Percentiles rank a stretch among this genome's conserved stretches.
phyloP scores from a whole-genome alignment of 2,329 filamentous ascomycete species.

The Colletotrichum graminicola region DNA sequence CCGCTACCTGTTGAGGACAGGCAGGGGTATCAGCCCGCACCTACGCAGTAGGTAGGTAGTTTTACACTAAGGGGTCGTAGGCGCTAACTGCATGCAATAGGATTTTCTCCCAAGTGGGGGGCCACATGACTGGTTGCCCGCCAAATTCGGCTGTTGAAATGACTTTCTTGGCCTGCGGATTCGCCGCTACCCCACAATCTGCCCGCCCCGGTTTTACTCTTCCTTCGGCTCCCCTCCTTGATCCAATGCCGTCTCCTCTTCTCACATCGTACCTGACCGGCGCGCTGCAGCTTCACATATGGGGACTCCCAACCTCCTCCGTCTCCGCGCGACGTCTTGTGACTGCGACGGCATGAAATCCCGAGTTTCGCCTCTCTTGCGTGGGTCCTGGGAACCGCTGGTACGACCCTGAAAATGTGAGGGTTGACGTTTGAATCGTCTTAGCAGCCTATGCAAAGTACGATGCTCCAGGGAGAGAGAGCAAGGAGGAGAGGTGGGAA shows the following conservation, averaged over 20 bases:
- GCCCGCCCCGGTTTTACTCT: constrained; percentile 22
- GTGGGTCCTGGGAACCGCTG: neutral
- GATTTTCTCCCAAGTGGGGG: constrained; percentile 31
- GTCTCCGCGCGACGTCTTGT: constrained; percentile 6
- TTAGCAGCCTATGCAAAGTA: constrained; percentile 3
- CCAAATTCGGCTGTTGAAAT: constrained; percentile 32
- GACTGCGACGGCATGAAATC: neutral
- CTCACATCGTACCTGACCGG: constrained; percentile 1
- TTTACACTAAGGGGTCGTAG: neutral
- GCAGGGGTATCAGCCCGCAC: neutral
- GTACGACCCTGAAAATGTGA: neutral
- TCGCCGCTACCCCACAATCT: constrained; percentile 43
- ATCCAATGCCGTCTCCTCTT: neutral
- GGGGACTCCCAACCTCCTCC: constrained; percentile 3
- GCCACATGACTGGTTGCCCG: constrained; percentile 41
- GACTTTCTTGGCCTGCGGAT: constrained; percentile 40
- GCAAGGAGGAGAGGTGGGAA: neutral
- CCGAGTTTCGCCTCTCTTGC: neutral
- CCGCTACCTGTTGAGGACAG: neutral
- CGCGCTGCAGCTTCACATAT: neutral
- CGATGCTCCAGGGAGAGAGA: neutral
- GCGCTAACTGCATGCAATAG: constrained; percentile 29
- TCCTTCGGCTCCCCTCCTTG: constrained; percentile 1
- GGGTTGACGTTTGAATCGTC: neutral
- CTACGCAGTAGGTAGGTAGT: neutral